These are phyloP conservation scores for Omphalea diandra DNA, from an alignment of 441 rosid genomes.

Conservation along the genomic window DNA sequence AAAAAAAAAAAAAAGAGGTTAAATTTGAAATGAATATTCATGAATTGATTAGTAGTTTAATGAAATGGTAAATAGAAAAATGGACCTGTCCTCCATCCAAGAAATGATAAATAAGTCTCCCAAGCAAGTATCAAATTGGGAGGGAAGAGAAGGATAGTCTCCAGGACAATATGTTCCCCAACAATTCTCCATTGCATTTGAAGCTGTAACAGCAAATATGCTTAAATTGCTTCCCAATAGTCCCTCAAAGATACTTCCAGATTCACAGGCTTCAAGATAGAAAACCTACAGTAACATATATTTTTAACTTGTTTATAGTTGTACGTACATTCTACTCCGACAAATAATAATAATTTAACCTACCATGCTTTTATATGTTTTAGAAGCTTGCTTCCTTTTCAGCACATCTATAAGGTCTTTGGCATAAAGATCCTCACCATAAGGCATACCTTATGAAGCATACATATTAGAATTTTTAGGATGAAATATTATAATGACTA, in stretches of 20 bases:
- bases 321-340: no score
- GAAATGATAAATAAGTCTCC: constrained; percentile 68
- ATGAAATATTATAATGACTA: no score
- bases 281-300: no score
- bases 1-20: no score
- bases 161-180: constrained; percentile 49
- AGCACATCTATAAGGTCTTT: constrained; percentile 45
- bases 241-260: constrained; percentile 77
- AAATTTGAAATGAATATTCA: neutral
- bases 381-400: constrained; percentile 42
- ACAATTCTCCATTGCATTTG: constrained; percentile 54
- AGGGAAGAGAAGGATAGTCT: constrained; percentile 32
- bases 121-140: constrained; percentile 43
- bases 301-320: no score
- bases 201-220: constrained; percentile 53
- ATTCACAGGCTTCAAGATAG: no score
- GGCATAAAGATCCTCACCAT: constrained; percentile 32
- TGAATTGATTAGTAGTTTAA: no score
- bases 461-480: no score
- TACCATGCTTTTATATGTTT: constrained; percentile 54
- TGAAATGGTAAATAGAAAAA: no score
- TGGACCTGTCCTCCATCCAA: constrained; percentile 79
- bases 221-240: constrained; percentile 43
- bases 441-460: constrained; percentile 62
- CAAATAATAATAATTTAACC: no score